phyloP scores from a whole-genome alignment of 2,329 filamentous ascomycete genomes.

The Cyphellophora europaea region DNA sequence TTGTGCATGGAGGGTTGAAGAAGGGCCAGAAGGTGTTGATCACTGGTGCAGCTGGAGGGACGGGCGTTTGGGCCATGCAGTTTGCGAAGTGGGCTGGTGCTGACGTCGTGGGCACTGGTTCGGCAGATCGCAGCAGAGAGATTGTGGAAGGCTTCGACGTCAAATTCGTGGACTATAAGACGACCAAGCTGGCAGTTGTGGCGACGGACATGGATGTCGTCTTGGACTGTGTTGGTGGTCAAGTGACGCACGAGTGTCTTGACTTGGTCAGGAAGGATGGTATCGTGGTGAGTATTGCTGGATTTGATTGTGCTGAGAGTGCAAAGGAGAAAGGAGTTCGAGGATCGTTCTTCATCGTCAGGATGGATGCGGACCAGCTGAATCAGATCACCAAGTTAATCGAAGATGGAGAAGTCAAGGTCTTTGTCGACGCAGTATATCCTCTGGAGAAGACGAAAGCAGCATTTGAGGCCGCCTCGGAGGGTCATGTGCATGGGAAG shows the following conservation, averaged over 20 bases:
- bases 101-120: too few species aligned
- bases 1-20: constrained; percentile 23
- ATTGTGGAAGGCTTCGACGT: not conserved
- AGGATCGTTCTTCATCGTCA: too few species aligned
- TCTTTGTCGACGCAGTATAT: constrained; percentile 33
- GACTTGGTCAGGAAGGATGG: too few species aligned
- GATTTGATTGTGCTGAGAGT: too few species aligned
- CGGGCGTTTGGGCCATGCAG: constrained; percentile 37
- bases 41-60: constrained; percentile 35
- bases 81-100: constrained; percentile 28
- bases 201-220: too few species aligned
- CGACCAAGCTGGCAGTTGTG: constrained; percentile 18
- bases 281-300: too few species aligned
- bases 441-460: constrained; percentile 29
- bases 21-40: constrained; percentile 32
- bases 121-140: not conserved
- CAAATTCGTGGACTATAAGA: constrained; percentile 1
- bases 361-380: too few species aligned
- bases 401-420: constrained; percentile 26
- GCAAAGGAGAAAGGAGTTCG: too few species aligned
- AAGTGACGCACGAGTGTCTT: too few species aligned
- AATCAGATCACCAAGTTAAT: constrained; percentile 31
- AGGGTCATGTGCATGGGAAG: constrained; percentile 34
- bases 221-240: too few species aligned
- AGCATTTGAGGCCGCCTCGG: constrained; percentile 30